Base-by-base conservation (phyloP, 2,329 filamentous ascomycete genomes). In the Fusarium albidum region DNA sequence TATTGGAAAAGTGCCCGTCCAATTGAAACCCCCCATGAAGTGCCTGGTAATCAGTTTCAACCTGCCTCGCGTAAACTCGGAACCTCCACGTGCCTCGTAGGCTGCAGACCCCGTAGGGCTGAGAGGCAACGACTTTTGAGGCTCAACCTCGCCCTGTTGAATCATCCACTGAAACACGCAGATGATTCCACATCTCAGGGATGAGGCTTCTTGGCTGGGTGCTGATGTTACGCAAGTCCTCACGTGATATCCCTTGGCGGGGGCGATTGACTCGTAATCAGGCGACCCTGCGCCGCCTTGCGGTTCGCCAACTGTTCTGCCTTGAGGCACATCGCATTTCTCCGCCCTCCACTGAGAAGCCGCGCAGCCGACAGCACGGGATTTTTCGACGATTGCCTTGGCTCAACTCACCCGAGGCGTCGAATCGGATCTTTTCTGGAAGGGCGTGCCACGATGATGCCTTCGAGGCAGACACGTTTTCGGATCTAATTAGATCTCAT, bases 241-340 rank as follows among this genome's bases (percentile, higher is more conserved):
- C 44, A 39, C 44, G 44, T 47, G 44, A 47, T 18, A 21, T 7
- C 21, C 8, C 15, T 12, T 15, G 33, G 10, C 15, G 33, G 26
- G 43, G 26, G 43, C 26, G 9, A 9, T 13, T 39, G 44, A 33
- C 26, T 47, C 44, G 35, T 32, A 47, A 47, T 35, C 6, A 17
- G 8, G 21, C 21, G 18, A 18, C 14, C 33, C 29, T 37, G 44
- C 41, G 14, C 42, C 27, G 50, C 50, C 50, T 49, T 32, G 44
- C 50, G 32, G 50, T 52, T 32, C 38, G 50, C 50, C 50, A 52
- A 12, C 32, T 18, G 37, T 35, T 52, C 44, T 43, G 50, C 50
- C 50, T 47, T 29, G 49, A 29, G 35, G 35, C 39, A 47, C 44
- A 35, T 47, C 21, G 40, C 44, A 27, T 15, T 13, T 10, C 25